Percentiles rank a stretch among this genome's conserved stretches.
Evolutionary conservation across 768 basidiomycete genomes (phyloP).

Genomic region (Lactifluus pinguis): DNA sequence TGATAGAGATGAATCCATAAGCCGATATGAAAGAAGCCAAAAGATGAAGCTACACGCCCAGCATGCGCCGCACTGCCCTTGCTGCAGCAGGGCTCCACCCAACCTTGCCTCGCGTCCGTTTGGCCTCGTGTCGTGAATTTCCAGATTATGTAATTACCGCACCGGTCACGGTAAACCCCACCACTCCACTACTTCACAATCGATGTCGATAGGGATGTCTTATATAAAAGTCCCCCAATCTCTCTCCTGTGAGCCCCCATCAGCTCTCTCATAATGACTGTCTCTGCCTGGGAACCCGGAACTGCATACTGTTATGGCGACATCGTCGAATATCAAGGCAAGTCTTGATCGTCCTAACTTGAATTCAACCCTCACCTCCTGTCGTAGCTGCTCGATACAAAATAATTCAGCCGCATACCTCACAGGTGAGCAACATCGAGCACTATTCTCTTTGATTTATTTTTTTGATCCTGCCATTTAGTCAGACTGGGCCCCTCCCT

Average conservation of each 20-base stretch:
- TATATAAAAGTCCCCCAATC: not conserved
- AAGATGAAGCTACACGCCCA: not conserved
- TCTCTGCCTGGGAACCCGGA: constrained; percentile 51
- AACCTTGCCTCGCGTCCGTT: not conserved
- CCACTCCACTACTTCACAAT: not conserved
- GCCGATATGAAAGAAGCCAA: constrained; percentile 3
- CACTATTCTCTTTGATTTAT: not conserved
- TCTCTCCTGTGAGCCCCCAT: not conserved
- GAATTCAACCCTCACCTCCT: not conserved
- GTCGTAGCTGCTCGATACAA: constrained; percentile 48
- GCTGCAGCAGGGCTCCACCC: not conserved
- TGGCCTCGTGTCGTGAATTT: not conserved
- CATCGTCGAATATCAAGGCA: constrained; percentile 51
- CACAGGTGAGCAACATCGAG: constrained; percentile 39
- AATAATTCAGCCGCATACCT: constrained; percentile 62
- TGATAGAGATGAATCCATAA: constrained; percentile 8
- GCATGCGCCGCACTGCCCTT: not conserved
- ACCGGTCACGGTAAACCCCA: not conserved
- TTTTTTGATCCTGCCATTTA: constrained; percentile 22
- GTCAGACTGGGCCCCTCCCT: constrained; percentile 59
- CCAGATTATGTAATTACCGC: not conserved
- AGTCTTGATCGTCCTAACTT: constrained; percentile 2
- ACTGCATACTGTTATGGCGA: constrained; percentile 46
- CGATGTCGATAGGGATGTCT: not conserved
- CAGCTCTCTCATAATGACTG: constrained; percentile 28